phyloP scores from a whole-genome alignment of 129 eudicot species.

The Mikania micrantha region DNA sequence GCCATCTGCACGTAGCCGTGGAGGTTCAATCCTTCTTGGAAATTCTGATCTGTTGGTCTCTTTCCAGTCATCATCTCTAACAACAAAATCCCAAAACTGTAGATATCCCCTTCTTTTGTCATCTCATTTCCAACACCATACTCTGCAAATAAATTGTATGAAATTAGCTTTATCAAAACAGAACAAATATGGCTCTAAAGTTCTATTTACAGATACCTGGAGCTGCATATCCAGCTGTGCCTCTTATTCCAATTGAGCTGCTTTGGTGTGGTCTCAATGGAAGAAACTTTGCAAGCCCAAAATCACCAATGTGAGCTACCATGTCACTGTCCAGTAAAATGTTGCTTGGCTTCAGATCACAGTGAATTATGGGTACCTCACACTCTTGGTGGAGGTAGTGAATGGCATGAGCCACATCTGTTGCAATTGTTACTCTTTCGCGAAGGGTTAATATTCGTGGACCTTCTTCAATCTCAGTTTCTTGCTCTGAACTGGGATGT shows the following conservation, averaged over 20 bases:
- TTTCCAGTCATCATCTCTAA: conserved; percentile 35
- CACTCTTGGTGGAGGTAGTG: conserved; percentile 30
- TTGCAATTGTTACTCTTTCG: conserved; percentile 27
- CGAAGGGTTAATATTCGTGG: conserved; percentile 11
- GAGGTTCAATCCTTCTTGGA: conserved; percentile 29
- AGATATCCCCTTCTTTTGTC: conserved; percentile 34
- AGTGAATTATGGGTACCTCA: conserved; percentile 28
- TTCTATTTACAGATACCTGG: conserved; percentile 26
- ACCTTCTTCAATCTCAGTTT: not conserved
- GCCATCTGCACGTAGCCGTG: conserved; percentile 24
- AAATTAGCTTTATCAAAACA: not conserved
- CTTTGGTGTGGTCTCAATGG: conserved; percentile 28
- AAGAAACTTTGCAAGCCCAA: conserved; percentile 36
- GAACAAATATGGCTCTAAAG: not conserved
- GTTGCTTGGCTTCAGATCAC: conserved; percentile 38
- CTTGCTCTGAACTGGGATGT: conserved; percentile 24
- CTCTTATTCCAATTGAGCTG: conserved; percentile 40
- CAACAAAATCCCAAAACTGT: conserved; percentile 31
- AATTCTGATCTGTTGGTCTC: conserved; percentile 23
- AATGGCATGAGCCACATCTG: conserved; percentile 31
- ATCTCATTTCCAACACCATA: conserved; percentile 40
- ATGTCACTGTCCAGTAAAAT: conserved; percentile 31
- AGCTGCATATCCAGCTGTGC: conserved; percentile 40
- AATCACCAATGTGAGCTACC: conserved; percentile 34
- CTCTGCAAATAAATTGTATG: conserved; percentile 3